phyloP scores from a whole-genome alignment of 208 protist species.

The Acanthamoeba lenticulata region DNA sequence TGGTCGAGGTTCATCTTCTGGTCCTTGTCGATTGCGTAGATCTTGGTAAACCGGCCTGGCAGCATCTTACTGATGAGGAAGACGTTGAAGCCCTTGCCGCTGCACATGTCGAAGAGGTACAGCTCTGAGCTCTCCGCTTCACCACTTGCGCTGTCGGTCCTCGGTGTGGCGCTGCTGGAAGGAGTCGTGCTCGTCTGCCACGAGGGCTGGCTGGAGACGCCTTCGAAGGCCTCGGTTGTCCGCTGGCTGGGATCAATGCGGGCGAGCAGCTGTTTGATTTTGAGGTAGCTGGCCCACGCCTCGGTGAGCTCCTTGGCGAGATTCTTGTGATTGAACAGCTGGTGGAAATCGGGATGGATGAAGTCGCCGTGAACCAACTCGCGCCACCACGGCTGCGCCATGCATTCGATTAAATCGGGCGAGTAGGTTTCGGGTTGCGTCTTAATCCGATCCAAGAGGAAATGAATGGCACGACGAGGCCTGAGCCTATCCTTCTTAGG shows the following conservation, averaged over 20 bases:
- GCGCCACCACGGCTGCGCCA: slow-evolving; percentile 31
- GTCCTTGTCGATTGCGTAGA: slow-evolving; percentile 57
- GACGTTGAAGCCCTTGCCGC: slow-evolving; percentile 41
- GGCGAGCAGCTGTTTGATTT: background rate
- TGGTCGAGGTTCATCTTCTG: slow-evolving; percentile 48
- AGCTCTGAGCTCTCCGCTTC: background rate
- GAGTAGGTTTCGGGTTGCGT: slow-evolving; percentile 25
- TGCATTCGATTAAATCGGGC: slow-evolving; percentile 26
- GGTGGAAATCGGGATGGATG: background rate
- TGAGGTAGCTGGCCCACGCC: slow-evolving; percentile 30
- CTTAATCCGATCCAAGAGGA: background rate
- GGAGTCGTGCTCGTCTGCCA: background rate
- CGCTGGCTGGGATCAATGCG: background rate
- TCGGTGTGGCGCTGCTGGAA: background rate
- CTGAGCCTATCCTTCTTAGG: background rate
- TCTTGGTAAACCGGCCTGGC: slow-evolving; percentile 20
- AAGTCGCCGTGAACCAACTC: background rate
- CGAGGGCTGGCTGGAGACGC: background rate
- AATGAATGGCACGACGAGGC: slow-evolving; percentile 33
- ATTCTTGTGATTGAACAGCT: slow-evolving; percentile 42
- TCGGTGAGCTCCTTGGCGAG: slow-evolving; percentile 42
- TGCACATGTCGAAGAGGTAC: slow-evolving; percentile 50
- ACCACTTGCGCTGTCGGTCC: background rate
- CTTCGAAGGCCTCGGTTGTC: background rate
- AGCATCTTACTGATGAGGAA: slow-evolving; percentile 59